Base-by-base conservation (phyloP, 2,329 filamentous ascomycete genomes). In the Xylariaceae sp. region DNA sequence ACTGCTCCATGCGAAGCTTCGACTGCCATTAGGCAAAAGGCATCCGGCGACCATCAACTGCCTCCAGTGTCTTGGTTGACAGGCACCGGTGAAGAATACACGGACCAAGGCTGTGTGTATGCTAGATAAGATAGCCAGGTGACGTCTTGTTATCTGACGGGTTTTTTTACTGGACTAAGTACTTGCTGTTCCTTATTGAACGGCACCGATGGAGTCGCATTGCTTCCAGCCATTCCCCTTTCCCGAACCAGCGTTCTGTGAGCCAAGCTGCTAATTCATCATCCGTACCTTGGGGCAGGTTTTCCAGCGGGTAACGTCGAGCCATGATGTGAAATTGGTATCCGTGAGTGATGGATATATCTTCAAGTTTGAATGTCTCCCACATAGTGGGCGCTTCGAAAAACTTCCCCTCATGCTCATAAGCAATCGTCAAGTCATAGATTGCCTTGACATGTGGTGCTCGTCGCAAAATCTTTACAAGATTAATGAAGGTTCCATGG, bases 401-500 rank as follows among this genome's bases (percentile, higher is more conserved):
- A 53, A 77, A 79, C 49, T 63, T 61, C 45, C 60, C 60, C 6
- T 69, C 63, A 44, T 71, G 68, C 54, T 75, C 71, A 63, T 82
- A 81, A 44, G 75, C 75, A 56, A 81, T 76, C 3, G 77, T 75
- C 44, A 81, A 65, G 58, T 82, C 76, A 63, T 81, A 80, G 17
- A 81, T 73, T 9, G 77, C 76, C 57, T 72, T 76, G 42, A 81
- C 67, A 42, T 80, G 76, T 14, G 73, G 66, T 14, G 75, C 70
- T 49, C 70, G 68, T 41, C 76, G 67, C 45, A 85, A 67, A 49
- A 80, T 75, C 61, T 79, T 75, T 11, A 83, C 77, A 1, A 76
- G 80, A 27, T 78, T 74, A 42, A 83, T 71, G 62, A 85, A 85
- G 44, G 81, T 81, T 62, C 79, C 83, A 17, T 75, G 81, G 31